These are phyloP conservation scores for Blastocladiella emersonii DNA, from an alignment of 371 early-diverging fungal genomes.

Conservation along the genomic window DNA sequence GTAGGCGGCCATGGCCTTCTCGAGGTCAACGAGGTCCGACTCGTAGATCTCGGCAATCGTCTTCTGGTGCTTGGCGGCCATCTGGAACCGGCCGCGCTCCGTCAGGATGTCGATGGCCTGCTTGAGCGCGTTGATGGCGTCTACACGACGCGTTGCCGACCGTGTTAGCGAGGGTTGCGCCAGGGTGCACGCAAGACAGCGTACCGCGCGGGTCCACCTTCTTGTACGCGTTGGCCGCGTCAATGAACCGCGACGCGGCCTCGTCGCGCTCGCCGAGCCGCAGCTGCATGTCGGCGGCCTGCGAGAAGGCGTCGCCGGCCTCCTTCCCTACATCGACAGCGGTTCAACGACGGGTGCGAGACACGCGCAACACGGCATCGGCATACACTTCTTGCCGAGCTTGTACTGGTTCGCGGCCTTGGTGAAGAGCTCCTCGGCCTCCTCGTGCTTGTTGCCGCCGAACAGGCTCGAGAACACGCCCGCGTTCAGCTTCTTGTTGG, in stretches of 20 bases:
- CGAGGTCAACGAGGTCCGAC: constrained; percentile 62
- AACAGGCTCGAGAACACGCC: constrained; percentile 51
- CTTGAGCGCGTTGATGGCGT: constrained; percentile 55
- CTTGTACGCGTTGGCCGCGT: constrained; percentile 76
- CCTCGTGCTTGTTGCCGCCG: constrained; percentile 74
- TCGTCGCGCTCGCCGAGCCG: constrained; percentile 59
- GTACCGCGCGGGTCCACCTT: constrained; percentile 63
- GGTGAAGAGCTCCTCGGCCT: constrained; percentile 80
- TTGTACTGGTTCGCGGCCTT: constrained; percentile 84
- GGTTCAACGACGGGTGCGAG: too few relatives aligned
- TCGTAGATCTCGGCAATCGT: constrained; percentile 90
- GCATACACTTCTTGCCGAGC: constrained; percentile 64
- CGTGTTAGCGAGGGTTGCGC: background rate
- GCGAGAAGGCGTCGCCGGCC: constrained; percentile 76
- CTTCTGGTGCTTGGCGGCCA: constrained; percentile 83
- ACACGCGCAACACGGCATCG: too few relatives aligned
- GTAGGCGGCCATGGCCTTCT: constrained; percentile 70
- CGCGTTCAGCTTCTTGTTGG: constrained; percentile 53
- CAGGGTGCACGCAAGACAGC: background rate
- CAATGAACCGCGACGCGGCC: constrained; percentile 63
- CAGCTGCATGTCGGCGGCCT: constrained; percentile 47
- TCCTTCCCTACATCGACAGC: too few relatives aligned
- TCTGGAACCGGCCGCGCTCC: constrained; percentile 70
- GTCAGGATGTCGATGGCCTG: constrained; percentile 63
- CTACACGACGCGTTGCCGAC: constrained; percentile 17